Base-by-base conservation (phyloP, 78 protist genomes). In the Tieghemostelium lacteum region DNA sequence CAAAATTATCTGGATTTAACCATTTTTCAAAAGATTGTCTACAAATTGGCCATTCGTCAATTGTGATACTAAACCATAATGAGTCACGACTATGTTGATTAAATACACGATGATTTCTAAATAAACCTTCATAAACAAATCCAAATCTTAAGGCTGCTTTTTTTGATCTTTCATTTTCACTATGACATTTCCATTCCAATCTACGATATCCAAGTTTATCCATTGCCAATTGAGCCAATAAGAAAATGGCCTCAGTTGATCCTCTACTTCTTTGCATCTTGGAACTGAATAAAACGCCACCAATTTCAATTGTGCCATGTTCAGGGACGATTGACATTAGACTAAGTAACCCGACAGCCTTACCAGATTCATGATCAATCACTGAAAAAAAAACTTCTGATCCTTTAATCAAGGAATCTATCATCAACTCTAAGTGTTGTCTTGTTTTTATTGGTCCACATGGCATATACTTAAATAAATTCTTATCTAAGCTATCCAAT, bases 171-270 rank as follows among this genome's bases (percentile, higher is more conserved):
- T 29, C 54, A 33, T 75, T 75, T 12, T 28, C 17, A 14, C 65
- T 31, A 40, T 75, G 55, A 5, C 86, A 75, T 52, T 62, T 75
- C 86, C 86, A 75, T 17, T 75, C 86, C 22, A 58, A 19, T 28
- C 86, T 40, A 29, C 86, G 3, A 45, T 29, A 75, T 19, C 29
- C 29, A 3, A 73, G 64, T 28, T 52, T 22, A 22, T 58, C 86
- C 5, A 75, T 33, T 3, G 29, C 22, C 2, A 14, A 17, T 31
- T 29, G 28, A 3, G 45, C 16, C 3, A 75, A 5, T 12, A 75
- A 69, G 37, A 28, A 75, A 33, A 75, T 16, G 5, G 86, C 14
- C 10, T 75, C 86, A 50, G 86, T 60, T 29, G 86, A 8, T 1
- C 1, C 28, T 45, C 16, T 24, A 2, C 69, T 54, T 17, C 29